Conservation (phyloP, 2,329 filamentous ascomycete genomes). For the Botrytis aclada region DNA sequence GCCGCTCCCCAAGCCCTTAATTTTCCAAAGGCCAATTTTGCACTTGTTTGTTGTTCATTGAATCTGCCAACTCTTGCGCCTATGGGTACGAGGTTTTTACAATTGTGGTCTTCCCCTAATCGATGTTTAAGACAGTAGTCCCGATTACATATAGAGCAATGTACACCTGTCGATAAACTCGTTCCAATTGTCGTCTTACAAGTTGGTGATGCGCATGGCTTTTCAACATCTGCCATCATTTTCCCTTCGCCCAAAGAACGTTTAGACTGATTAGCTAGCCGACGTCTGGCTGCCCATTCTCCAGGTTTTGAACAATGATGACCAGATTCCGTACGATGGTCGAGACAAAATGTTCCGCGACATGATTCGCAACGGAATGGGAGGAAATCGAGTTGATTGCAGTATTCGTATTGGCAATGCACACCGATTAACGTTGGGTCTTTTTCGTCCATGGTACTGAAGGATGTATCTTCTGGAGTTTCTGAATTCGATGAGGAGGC, state of each 20-base stretch:
- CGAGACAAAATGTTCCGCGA: slow-evolving; percentile 79
- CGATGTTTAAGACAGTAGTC: slow-evolving; percentile 78
- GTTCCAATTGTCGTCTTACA: slow-evolving; percentile 74
- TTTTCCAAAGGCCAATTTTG: slow-evolving; percentile 70
- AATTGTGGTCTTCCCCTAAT: slow-evolving; percentile 78
- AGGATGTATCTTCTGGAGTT: slow-evolving; percentile 51
- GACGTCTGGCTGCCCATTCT: slow-evolving; percentile 59
- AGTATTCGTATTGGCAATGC: slow-evolving; percentile 89
- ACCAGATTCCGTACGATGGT: slow-evolving; percentile 82
- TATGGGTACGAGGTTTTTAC: slow-evolving; percentile 66
- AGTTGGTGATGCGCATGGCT: slow-evolving; percentile 62
- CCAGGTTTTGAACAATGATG: slow-evolving; percentile 66
- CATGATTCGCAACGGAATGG: slow-evolving; percentile 94
- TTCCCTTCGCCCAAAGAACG: slow-evolving; percentile 53
- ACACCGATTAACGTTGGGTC: slow-evolving; percentile 84
- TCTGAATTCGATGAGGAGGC: slow-evolving; percentile 46
- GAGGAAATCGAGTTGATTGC: slow-evolving; percentile 92
- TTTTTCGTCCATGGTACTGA: slow-evolving; percentile 68
- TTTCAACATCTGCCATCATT: slow-evolving; percentile 56
- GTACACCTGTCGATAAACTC: slow-evolving; percentile 61
- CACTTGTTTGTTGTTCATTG: slow-evolving; percentile 56
- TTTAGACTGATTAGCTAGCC: slow-evolving; percentile 52
- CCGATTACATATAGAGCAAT: slow-evolving; percentile 69
- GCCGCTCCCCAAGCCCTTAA: slow-evolving; percentile 77
- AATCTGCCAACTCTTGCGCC: slow-evolving; percentile 49